phyloP scores from a whole-genome alignment of 1,284 basidiomycete species.

The Mycena sp. region DNA sequence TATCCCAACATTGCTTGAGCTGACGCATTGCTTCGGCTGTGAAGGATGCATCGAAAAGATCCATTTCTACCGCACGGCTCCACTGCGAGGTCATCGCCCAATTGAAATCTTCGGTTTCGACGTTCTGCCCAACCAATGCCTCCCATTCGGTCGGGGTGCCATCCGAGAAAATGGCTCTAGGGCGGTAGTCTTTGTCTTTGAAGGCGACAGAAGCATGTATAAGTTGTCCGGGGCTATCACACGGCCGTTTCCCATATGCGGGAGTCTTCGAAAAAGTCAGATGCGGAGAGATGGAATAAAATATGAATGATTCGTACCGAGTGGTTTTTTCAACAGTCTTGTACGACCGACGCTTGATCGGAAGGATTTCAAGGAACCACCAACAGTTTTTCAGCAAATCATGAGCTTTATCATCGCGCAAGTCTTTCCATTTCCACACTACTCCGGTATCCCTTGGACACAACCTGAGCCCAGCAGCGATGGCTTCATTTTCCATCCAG shows the following conservation, averaged over 20 bases:
- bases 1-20: slow-evolving; percentile 16
- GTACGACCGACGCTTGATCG: not conserved
- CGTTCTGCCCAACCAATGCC: slow-evolving; percentile 17
- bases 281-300: not conserved
- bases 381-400: too few species aligned
- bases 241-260: not conserved
- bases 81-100: slow-evolving; percentile 17
- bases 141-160: slow-evolving; percentile 1
- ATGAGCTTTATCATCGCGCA: too few species aligned
- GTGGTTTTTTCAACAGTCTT: not conserved
- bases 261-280: not conserved
- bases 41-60: slow-evolving; percentile 8
- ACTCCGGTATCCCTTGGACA: not conserved
- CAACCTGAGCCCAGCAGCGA: not conserved
- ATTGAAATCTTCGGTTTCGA: slow-evolving; percentile 5
- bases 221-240: slow-evolving; percentile 6
- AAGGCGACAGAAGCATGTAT: slow-evolving; percentile 23
- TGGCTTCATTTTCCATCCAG: slow-evolving; percentile 7
- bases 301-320: not conserved
- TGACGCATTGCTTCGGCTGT: slow-evolving; percentile 8
- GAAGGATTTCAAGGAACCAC: slow-evolving; percentile 28
- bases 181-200: slow-evolving; percentile 7
- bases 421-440: slow-evolving; percentile 3
- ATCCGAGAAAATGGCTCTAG: not conserved
- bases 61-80: slow-evolving; percentile 6